Percentiles rank a stretch among this genome's conserved stretches.
These are phyloP conservation scores for Dalbergia cultrata DNA, from an alignment of 306 rosid species.

Conservation along the genomic window DNA sequence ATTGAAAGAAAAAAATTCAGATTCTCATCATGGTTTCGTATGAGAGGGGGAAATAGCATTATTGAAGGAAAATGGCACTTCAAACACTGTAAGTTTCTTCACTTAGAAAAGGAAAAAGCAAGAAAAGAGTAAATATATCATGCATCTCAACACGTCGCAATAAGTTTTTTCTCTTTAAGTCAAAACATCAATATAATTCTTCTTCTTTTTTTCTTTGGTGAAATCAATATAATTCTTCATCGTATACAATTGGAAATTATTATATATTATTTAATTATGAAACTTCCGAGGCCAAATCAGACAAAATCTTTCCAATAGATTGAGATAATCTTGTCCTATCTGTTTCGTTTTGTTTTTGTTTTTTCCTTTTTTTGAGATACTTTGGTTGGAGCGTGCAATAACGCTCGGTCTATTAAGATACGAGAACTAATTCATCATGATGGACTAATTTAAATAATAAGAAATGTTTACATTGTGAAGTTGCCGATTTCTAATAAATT, in stretches of 20 bases:
- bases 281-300: not conserved
- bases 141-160: not conserved
- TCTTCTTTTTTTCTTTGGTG: too few species aligned
- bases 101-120: too few species aligned
- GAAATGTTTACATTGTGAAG: not conserved
- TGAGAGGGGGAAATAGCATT: not conserved
- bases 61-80: not conserved
- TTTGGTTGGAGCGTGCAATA: not conserved
- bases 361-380: not conserved
- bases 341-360: not conserved
- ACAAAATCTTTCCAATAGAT: slow-evolving; percentile 22
- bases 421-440: not conserved
- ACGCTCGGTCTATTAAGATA: not conserved
- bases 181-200: not conserved
- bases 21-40: not conserved
- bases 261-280: not conserved
- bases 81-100: not conserved
- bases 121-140: too few species aligned
- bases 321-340: not conserved
- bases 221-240: too few species aligned
- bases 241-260: not conserved
- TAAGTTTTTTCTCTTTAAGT: not conserved
- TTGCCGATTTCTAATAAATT: not conserved
- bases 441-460: not conserved
- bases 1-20: not conserved